Base-by-base conservation (phyloP, 2,329 filamentous ascomycete species). In the Colletotrichum liaoningense region DNA sequence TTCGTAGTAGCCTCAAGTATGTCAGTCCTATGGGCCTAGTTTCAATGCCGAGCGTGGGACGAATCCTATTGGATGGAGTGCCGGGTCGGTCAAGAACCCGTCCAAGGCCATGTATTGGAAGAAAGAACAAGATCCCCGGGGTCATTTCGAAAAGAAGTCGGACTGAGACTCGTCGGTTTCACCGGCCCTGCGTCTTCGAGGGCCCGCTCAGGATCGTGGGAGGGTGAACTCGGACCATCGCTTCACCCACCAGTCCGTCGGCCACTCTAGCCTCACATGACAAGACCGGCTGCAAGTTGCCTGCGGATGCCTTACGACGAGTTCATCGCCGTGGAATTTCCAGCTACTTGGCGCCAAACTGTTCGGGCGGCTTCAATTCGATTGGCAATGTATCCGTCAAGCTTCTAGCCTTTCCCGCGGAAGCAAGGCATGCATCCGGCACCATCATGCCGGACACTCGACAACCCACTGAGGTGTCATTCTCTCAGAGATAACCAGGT, bases 41-140 rank as follows among this genome's bases (percentile, higher is more conserved):
- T 19, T 22, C 63, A 26, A 33, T 24, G 49, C 42, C 58, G 24
- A 42, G 22, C 33, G 11, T 35, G 59, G 67, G 16, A 64, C 35
- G n/a, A 26, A 46, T 52, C 59, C 67, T 9, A 69, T 69, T 69
- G 59, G 67, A 14, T 49, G 38, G 35, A 6, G 38, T 19, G 9
- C n/a, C 38, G 52, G 38, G n/a, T 26, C 52, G 58, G 57, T 33
- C n/a, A 69, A 19, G 35, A 16, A 19, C n/a, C 8, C 28, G 60
- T 28, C 59, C 26, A 38, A 26, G 33, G 8, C 35, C 52, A 26
- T 56, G 35, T 52, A 64, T 28, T 38, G 59, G 52, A 59, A 58
- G 57, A 38, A 35, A 46, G 7, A 35, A 30, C 38, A 57, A 52
- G 59, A 69, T 57, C 9, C 22, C 38, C 28, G 35, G 38, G 3